Evolutionary conservation across 2,329 filamentous ascomycete genomes (phyloP).

Genomic region (Rachicladosporium sp.): DNA sequence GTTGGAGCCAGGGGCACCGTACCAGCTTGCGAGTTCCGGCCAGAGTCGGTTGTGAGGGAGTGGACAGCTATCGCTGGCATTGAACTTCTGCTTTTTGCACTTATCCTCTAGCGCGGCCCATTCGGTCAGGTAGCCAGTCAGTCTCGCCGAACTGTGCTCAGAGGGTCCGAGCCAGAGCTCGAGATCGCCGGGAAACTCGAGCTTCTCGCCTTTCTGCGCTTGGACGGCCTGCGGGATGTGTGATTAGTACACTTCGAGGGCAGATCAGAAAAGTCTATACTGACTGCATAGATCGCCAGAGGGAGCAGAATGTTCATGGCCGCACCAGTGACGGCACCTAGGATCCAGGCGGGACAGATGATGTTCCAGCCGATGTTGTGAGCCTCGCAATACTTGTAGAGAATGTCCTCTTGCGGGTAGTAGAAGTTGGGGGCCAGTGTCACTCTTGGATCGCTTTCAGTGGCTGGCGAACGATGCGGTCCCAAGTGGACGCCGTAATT

Average conservation of each 20-base stretch:
- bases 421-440: constrained; percentile 40
- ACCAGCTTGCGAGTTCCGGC: constrained; percentile 33
- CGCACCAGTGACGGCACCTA: constrained; percentile 35
- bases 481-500: constrained; percentile 38
- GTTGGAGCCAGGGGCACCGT: constrained; percentile 14
- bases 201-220: constrained; percentile 24
- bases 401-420: constrained; percentile 38
- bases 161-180: constrained; percentile 31
- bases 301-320: constrained; percentile 37
- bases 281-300: constrained; percentile 33
- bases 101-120: constrained; percentile 33
- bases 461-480: constrained; percentile 27
- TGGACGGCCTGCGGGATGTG: constrained; percentile 20
- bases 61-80: constrained; percentile 30
- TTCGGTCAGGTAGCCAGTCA: constrained; percentile 37
- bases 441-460: constrained; percentile 33
- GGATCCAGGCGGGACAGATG: constrained; percentile 32
- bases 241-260: no score
- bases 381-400: constrained; percentile 28
- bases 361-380: constrained; percentile 30
- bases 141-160: constrained; percentile 28
- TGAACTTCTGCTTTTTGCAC: constrained; percentile 34
- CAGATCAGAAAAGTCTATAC: no score
- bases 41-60: constrained; percentile 38
- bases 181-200: constrained; percentile 33